phyloP scores from a whole-genome alignment of 768 basidiomycete genomes.

The Rhodotorula kratochvilovae region DNA sequence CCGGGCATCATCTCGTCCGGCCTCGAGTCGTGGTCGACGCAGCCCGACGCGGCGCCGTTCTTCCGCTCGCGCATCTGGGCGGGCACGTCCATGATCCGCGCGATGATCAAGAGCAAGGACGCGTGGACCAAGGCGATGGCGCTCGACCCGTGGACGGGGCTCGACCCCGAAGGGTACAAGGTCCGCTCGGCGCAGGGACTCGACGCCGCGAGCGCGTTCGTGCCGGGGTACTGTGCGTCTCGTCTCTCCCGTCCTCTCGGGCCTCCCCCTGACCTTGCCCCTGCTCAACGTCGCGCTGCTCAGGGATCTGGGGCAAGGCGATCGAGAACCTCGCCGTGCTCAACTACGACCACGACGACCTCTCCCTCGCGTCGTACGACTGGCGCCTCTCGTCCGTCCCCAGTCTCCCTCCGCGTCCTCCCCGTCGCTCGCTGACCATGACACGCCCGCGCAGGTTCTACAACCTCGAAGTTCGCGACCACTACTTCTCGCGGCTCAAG shows the following conservation, averaged over 20 bases:
- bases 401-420: background rate
- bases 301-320: conserved; percentile 56
- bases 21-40: conserved; percentile 89
- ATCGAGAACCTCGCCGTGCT: conserved; percentile 90
- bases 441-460: conserved; percentile 59
- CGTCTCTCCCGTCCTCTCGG: conserved; percentile 43
- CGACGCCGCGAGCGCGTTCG: conserved; percentile 44
- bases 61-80: conserved; percentile 77
- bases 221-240: conserved; percentile 88
- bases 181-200: conserved; percentile 42
- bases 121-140: conserved; percentile 85
- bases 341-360: conserved; percentile 85
- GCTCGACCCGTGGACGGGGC: conserved; percentile 83
- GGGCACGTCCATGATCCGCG: conserved; percentile 62
- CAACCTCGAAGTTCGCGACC: conserved; percentile 87
- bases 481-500: conserved; percentile 74
- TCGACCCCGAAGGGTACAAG: conserved; percentile 79
- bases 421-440: background rate
- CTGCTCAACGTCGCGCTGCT: too few species aligned
- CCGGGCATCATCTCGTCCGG: conserved; percentile 49
- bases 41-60: conserved; percentile 74
- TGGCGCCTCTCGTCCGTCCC: conserved; percentile 8
- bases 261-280: background rate
- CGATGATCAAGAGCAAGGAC: conserved; percentile 75
- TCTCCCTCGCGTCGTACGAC: conserved; percentile 51